These are phyloP conservation scores for Aaosphaeria arxii DNA, from an alignment of 2,329 filamentous ascomycete genomes.

Conservation along the genomic window DNA sequence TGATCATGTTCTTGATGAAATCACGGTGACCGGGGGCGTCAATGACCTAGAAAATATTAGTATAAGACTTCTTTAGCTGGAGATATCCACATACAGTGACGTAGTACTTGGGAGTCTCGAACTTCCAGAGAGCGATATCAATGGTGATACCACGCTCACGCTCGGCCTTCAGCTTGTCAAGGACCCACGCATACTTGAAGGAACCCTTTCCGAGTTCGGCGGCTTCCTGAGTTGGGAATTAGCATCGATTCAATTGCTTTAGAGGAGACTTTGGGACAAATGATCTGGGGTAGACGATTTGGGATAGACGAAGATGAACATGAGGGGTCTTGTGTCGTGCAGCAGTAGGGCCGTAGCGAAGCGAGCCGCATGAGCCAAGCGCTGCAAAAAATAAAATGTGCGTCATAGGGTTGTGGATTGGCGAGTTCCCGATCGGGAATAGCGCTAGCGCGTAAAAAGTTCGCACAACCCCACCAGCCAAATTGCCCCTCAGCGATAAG, in stretches of 20 bases:
- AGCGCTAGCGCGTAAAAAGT: conserved; percentile 35
- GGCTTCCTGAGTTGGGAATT: conserved; percentile 69
- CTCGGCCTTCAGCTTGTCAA: conserved; percentile 99
- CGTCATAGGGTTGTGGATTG: conserved; percentile 30
- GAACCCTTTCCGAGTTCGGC: conserved; percentile 99
- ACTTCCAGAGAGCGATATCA: conserved; percentile 99
- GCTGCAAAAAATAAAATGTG: conserved; percentile 14
- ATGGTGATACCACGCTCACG: conserved; percentile 99
- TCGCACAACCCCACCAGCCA: conserved; percentile 39
- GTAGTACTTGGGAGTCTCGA: conserved; percentile 97
- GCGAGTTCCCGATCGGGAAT: conserved; percentile 26
- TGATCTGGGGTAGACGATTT: too few relatives aligned
- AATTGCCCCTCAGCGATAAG: conserved; percentile 38
- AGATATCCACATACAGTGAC: conserved; percentile 82
- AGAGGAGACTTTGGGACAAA: neutral
- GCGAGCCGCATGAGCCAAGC: neutral
- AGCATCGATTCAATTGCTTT: conserved; percentile 25
- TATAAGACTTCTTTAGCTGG: neutral
- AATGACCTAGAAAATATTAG: neutral
- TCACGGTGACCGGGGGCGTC: conserved; percentile 99
- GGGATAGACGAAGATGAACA: too few relatives aligned
- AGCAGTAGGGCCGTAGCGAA: neutral
- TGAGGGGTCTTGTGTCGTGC: too few relatives aligned
- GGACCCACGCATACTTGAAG: conserved; percentile 99
- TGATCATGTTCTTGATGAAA: conserved; percentile 99